A percentile compares a stretch with the other conserved stretches of the same genome.
Evolutionary conservation across 208 protist species (phyloP).

Genomic region (Leishmania martiniquensis): DNA sequence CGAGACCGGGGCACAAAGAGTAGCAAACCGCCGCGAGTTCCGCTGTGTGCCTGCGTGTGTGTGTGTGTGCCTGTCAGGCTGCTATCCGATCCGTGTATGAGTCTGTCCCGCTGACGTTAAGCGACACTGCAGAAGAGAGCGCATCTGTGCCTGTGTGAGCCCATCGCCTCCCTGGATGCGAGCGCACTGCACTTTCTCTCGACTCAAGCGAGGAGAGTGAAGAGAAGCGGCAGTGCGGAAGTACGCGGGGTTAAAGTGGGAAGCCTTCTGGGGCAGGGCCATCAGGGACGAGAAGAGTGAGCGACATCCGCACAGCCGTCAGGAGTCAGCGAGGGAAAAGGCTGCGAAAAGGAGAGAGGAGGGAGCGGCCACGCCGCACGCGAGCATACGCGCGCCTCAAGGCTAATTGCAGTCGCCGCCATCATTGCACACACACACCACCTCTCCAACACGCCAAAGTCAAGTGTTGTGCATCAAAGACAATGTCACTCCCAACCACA

Average conservation of each 20-base stretch:
- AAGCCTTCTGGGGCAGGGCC: background rate
- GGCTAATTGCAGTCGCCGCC: background rate
- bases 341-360: background rate
- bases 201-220: background rate
- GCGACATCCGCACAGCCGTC: background rate
- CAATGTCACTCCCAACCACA: background rate
- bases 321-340: background rate
- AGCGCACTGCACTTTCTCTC: background rate
- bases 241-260: background rate
- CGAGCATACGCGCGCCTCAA: background rate
- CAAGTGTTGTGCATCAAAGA: background rate
- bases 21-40: background rate
- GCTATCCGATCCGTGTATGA: background rate
- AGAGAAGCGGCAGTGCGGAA: background rate
- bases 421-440: background rate
- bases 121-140: background rate
- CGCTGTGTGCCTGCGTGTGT: background rate
- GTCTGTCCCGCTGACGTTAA: background rate
- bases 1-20: background rate
- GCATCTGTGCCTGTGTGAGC: background rate
- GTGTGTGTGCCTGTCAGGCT: too few relatives aligned
- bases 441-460: background rate
- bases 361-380: background rate
- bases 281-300: background rate
- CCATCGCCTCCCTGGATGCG: background rate